These are phyloP conservation scores for Nakazawaea laoshanensis DNA, from an alignment of 805 yeast species.

Conservation along the genomic window DNA sequence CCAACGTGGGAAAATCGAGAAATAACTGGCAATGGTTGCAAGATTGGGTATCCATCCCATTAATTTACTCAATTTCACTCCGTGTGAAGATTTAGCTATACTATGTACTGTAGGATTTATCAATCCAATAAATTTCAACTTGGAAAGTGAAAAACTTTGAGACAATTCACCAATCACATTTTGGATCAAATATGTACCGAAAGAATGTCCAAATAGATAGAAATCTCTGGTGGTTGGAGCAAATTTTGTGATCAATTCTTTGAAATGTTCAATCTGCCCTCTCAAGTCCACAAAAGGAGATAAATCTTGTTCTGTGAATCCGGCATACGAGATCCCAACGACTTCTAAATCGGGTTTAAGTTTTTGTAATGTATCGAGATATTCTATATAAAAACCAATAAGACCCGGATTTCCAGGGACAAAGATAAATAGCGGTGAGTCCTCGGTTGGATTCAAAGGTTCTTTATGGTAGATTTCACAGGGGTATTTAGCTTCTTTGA, in stretches of 20 bases:
- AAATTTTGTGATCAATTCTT: constrained; percentile 34
- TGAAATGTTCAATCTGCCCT: constrained; percentile 53
- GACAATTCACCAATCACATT: constrained; percentile 39
- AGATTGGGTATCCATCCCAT: constrained; percentile 5
- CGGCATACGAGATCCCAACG: constrained; percentile 58
- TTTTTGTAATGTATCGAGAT: constrained; percentile 34
- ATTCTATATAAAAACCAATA: constrained; percentile 52
- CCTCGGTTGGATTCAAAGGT: constrained; percentile 19
- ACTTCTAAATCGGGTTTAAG: constrained; percentile 39
- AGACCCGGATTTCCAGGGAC: constrained; percentile 80
- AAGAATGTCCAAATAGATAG: constrained; percentile 57
- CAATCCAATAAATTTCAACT: constrained; percentile 43
- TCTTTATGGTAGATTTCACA: neutral
- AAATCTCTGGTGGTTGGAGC: constrained; percentile 25
- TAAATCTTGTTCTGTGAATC: constrained; percentile 26
- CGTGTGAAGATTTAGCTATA: constrained; percentile 32
- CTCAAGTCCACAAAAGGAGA: constrained; percentile 35
- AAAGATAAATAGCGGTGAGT: constrained; percentile 39
- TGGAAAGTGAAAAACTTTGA: no score
- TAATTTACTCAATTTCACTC: neutral
- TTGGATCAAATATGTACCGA: constrained; percentile 61
- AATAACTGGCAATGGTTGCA: no score
- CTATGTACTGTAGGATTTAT: constrained; percentile 66
- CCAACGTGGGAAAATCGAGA: no score
- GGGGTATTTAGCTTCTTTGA: no score